Evolutionary conservation across 1,139 yeast genomes (phyloP).

Genomic region (Candida gigantensis): DNA sequence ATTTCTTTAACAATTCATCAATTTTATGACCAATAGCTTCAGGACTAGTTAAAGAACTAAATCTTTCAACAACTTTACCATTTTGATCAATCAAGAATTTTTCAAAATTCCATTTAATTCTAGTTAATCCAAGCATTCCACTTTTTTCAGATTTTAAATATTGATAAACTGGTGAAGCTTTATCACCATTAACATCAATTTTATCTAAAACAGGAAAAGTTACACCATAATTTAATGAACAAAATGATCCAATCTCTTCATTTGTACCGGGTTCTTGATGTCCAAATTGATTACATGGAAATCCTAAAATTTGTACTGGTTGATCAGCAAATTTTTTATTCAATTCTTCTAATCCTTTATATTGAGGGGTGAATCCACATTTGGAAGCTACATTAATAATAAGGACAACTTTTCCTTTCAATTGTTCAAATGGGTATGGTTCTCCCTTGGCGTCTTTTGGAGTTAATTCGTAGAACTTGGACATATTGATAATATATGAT

Average conservation of each 20-base stretch:
- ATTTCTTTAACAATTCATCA: constrained; percentile 36
- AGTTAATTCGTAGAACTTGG: constrained; percentile 41
- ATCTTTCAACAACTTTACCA: constrained; percentile 49
- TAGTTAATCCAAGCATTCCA: constrained; percentile 44
- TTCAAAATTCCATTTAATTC: constrained; percentile 55
- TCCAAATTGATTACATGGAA: constrained; percentile 81
- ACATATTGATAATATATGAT: too few species aligned
- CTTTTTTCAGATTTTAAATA: constrained; percentile 62
- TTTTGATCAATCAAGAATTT: constrained; percentile 47
- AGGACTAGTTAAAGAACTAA: constrained; percentile 46
- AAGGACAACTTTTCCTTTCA: constrained; percentile 87
- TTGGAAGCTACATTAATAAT: constrained; percentile 94
- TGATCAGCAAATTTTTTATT: constrained; percentile 71
- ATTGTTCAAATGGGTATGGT: constrained; percentile 64
- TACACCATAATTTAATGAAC: constrained; percentile 52
- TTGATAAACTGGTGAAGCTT: constrained; percentile 78
- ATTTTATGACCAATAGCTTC: constrained; percentile 34
- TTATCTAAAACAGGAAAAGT: constrained; percentile 86
- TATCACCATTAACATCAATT: constrained; percentile 83
- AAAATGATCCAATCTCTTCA: constrained; percentile 44
- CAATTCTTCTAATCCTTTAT: constrained; percentile 73
- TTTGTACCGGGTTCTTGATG: constrained; percentile 46
- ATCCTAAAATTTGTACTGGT: constrained; percentile 75
- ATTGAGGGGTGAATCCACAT: constrained; percentile 86
- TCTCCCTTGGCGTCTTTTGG: constrained; percentile 51